Percentiles rank a stretch among this genome's conserved stretches.
Conservation (phyloP, 2,329 filamentous ascomycete species). For the Clarireedia monteithiana region DNA sequence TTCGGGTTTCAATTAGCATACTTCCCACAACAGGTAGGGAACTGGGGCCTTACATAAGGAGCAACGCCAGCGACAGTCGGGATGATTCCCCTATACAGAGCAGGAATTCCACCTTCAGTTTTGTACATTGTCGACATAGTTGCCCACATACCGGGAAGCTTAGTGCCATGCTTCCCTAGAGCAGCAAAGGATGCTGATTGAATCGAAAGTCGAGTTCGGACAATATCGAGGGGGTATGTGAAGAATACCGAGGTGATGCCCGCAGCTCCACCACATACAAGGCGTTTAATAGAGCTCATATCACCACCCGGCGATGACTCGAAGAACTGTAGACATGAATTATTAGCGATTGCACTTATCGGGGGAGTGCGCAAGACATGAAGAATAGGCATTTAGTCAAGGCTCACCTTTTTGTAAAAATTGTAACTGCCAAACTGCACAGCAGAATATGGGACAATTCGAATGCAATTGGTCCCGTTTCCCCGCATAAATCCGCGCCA, state of each 20-base stretch:
- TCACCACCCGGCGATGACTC: conserved; percentile 68
- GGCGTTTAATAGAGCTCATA: conserved; percentile 63
- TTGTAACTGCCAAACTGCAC: conserved; percentile 99
- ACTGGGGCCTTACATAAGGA: conserved; percentile 62
- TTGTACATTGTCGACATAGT: conserved; percentile 81
- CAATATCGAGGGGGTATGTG: conserved; percentile 96
- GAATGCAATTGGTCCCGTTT: conserved; percentile 96
- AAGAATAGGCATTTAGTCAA: not conserved
- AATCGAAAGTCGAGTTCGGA: conserved; percentile 89
- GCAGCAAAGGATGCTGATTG: conserved; percentile 92
- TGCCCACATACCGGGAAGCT: conserved; percentile 86
- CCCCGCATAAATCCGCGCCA: conserved; percentile 97
- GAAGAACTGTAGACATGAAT: conserved; percentile 50
- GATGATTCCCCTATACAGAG: conserved; percentile 89
- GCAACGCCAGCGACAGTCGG: conserved; percentile 93
- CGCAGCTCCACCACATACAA: conserved; percentile 84
- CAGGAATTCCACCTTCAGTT: conserved; percentile 75
- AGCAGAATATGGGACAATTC: conserved; percentile 95
- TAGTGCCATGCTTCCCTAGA: conserved; percentile 51
- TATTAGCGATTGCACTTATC: not conserved
- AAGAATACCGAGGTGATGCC: conserved; percentile 92
- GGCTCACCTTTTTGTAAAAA: conserved; percentile 81
- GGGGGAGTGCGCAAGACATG: not conserved
- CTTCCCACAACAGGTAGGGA: not conserved
- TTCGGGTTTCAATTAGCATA: conserved; percentile 28